Conservation (phyloP, 768 basidiomycete species). For the Atractiella rhizophila region DNA sequence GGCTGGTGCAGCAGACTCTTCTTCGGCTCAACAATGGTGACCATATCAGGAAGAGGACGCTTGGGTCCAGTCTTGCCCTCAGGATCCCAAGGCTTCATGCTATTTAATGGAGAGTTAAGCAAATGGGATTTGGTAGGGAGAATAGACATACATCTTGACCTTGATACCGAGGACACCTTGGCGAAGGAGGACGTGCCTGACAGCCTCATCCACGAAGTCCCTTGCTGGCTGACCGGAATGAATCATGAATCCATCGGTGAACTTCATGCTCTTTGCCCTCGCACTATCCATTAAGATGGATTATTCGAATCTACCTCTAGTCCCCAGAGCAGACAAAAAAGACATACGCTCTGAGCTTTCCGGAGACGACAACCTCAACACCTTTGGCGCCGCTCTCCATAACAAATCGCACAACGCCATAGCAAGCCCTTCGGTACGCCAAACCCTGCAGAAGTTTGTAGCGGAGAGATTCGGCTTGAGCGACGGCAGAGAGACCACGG, state of each 20-base stretch:
- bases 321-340: too few relatives aligned
- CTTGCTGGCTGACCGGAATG: constrained; percentile 80
- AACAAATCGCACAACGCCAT: constrained; percentile 98
- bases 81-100: constrained; percentile 92
- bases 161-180: constrained; percentile 99
- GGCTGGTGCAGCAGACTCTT: constrained; percentile 7
- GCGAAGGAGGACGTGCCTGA: constrained; percentile 86
- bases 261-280: constrained; percentile 99
- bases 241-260: constrained; percentile 81
- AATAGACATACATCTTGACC: constrained; percentile 66
- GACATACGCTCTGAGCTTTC: constrained; percentile 99
- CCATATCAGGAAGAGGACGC: constrained; percentile 85
- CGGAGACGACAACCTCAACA: constrained; percentile 97
- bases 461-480: constrained; percentile 90
- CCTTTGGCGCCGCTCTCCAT: constrained; percentile 99
- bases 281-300: too few relatives aligned
- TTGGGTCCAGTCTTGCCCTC: constrained; percentile 67
- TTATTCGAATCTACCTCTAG: too few relatives aligned
- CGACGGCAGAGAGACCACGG: constrained; percentile 92
- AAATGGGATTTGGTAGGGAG: background rate
- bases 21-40: constrained; percentile 35
- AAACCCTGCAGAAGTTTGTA: constrained; percentile 99
- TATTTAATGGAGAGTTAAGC: constrained; percentile 22
- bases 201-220: constrained; percentile 93
- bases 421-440: constrained; percentile 93